These are phyloP conservation scores for Myxozyma neglecta DNA, from an alignment of 805 yeast species.

Conservation along the genomic window DNA sequence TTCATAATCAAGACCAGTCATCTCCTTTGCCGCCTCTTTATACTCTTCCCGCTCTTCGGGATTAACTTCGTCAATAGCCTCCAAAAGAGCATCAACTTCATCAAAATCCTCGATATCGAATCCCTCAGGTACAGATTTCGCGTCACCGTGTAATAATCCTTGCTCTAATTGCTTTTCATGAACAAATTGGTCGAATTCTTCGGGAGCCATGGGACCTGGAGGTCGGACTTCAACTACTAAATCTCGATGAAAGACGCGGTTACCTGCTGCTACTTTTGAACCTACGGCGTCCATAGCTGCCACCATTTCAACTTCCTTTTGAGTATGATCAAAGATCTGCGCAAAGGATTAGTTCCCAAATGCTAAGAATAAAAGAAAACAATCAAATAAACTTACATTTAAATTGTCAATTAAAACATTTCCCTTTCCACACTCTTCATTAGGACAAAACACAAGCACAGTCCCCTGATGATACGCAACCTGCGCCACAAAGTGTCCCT, in stretches of 20 bases:
- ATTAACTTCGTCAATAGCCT: background rate
- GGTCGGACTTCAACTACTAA: constrained; percentile 22
- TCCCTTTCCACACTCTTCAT: constrained; percentile 11
- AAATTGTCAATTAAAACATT: constrained; percentile 18
- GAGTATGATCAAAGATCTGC: constrained; percentile 8
- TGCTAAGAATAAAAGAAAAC: background rate
- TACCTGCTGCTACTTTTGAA: constrained; percentile 7
- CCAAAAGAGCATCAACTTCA: background rate
- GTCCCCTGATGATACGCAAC: constrained; percentile 25
- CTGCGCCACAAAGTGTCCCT: constrained; percentile 22
- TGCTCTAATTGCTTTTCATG: constrained; percentile 8
- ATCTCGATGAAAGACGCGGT: constrained; percentile 16
- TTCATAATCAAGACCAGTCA: background rate
- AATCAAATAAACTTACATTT: constrained; percentile 4
- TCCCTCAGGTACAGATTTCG: background rate
- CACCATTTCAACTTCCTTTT: constrained; percentile 3
- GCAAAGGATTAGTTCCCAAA: too few relatives aligned
- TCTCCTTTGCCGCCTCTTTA: background rate
- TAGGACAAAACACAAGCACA: constrained; percentile 7
- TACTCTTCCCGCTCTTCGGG: background rate
- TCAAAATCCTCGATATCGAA: background rate
- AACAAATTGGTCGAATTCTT: constrained; percentile 16
- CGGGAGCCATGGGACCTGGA: constrained; percentile 21
- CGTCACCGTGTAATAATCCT: background rate
- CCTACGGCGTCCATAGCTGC: constrained; percentile 11